Evolutionary conservation across 495 filamentous ascomycete species (phyloP), one percentile per base, ranked within the genome.

Genomic region (Talaromyces proteolyticus): DNA sequence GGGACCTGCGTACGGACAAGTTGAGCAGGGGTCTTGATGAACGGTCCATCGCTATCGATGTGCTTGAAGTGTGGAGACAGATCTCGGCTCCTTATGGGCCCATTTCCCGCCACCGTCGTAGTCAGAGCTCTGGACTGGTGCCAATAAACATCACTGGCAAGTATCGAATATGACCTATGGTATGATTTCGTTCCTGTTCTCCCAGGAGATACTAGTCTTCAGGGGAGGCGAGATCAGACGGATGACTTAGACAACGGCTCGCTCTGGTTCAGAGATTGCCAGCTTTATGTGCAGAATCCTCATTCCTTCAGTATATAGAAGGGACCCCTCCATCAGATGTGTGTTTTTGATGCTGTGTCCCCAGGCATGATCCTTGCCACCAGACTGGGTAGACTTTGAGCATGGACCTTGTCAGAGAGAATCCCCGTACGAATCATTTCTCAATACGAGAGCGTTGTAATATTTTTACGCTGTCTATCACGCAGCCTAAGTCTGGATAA

Each of bases 1-100:
- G 47, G 47, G 47, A 49, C 47, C 47, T 49, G 47, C 47, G 47
- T 49, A 39, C 16, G 21, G 47, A 49, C 34, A 29, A 49, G 16
- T 25, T 21, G 47, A 49, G 47, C 47, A 49, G 47, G 47, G 47
- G 47, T 29, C 34, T 24, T n/a, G 20, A 17, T 49, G 37, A 49
- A 39, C 47, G 20, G 37, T 36, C 47, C 37, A 29, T 49, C 36
- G 37, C 36, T 49, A 49, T 49, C 47, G 47, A 49, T 34, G 38
- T 16, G 34, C 29, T 48, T n/a, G 34, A 49, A 49, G 20, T 39
- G 47, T 49, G 47, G 47, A 22, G 38, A 25, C 37, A 21, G 46
- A 49, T 49, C 34, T 41, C 46, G 24, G n/a, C 18, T 25, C 18
- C 34, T 17, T 14, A 40, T 21, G 46, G 29, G 29, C 29, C 29